Evolutionary conservation across 805 yeast species (phyloP), one percentile per base, ranked within the genome.

Genomic region (Candida quercuum): DNA sequence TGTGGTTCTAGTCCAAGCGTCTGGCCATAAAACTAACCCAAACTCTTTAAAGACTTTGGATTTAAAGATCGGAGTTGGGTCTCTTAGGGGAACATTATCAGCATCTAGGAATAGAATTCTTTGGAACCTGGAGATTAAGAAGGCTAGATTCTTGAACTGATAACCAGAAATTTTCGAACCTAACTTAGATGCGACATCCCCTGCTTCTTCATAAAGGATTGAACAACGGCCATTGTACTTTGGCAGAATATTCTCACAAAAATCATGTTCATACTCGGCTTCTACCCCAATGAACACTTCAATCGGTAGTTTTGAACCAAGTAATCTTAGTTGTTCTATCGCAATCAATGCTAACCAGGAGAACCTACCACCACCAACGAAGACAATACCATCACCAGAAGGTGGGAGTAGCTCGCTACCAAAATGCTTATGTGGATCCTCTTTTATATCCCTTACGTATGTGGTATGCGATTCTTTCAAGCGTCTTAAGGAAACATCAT

Each of bases 341-440:
- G 82, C 76, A 17, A 81, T 63, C 28, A 83, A 59, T 13, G 86
- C 71, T 41, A 79, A 67, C 75, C 89, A 84, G 44, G 83, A 78
- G 58, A 78, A 81, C 45, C 72, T 74, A 3, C 86, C 86, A 29
- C 93, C 93, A 16, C 88, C 89, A 26, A 83, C 87, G 52, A 67
- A 76, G 25, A 72, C 91, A 20, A 78, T 69, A 2, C 85, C 85
- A 22, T 69, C 65, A 2, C 75, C 71, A 35, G 62, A 61, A 3
- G 61, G 48, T 8, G 46, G 47, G 8, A 59, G 37, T 3, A 56
- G 21, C 11, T 49, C 51, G 6, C 33, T 35, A 33, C 47, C 49
- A 16, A 64, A 67, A 40, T 57, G 57, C 16, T 49, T 54, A 17
- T 75, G 68, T 35, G 63, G 61, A 4, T 76, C 69, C 3, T 52